Percentiles rank a stretch among this genome's conserved stretches.
These are phyloP conservation scores for Rhodotorula sphaerocarpa DNA, from an alignment of 768 basidiomycete genomes.

Conservation along the genomic window DNA sequence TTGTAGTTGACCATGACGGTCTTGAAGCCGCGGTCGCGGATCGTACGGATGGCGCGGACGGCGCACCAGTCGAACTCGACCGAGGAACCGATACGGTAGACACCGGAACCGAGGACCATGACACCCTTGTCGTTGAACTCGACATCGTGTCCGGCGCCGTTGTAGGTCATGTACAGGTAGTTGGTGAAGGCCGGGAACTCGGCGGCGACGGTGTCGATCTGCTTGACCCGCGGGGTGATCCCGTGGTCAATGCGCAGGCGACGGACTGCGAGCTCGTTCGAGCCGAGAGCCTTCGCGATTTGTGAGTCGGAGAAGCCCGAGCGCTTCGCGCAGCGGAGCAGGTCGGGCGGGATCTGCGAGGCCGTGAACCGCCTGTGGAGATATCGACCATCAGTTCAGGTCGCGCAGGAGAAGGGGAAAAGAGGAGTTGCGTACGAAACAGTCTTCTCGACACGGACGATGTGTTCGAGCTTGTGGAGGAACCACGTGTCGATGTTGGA, in stretches of 20 bases:
- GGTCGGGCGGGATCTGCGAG: slow-evolving; percentile 45
- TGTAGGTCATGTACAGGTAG: slow-evolving; percentile 97
- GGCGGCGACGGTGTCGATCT: slow-evolving; percentile 97
- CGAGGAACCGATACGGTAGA: slow-evolving; percentile 96
- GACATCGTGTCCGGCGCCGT: slow-evolving; percentile 88
- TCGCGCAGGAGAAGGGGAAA: background rate
- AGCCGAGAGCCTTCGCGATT: slow-evolving; percentile 69
- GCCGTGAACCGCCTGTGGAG: slow-evolving; percentile 21
- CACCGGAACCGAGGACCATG: slow-evolving; percentile 95
- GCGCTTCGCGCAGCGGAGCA: slow-evolving; percentile 78
- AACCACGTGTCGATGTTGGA: slow-evolving; percentile 99
- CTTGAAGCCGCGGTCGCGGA: slow-evolving; percentile 86
- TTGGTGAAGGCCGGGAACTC: slow-evolving; percentile 99
- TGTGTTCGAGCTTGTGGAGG: slow-evolving; percentile 74
- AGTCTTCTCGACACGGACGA: slow-evolving; percentile 68
- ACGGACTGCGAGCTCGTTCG: slow-evolving; percentile 88
- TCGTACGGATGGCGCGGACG: slow-evolving; percentile 87
- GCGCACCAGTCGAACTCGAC: slow-evolving; percentile 99
- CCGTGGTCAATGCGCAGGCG: slow-evolving; percentile 73
- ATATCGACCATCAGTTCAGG: background rate
- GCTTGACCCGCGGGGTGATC: slow-evolving; percentile 88
- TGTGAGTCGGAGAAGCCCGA: slow-evolving; percentile 93
- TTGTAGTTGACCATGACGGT: slow-evolving; percentile 99
- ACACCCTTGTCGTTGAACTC: slow-evolving; percentile 82
- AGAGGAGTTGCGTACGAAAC: slow-evolving; percentile 56